These are phyloP conservation scores for Fusarium subtropicale DNA, from an alignment of 2,329 filamentous ascomycete species.

Conservation along the genomic window DNA sequence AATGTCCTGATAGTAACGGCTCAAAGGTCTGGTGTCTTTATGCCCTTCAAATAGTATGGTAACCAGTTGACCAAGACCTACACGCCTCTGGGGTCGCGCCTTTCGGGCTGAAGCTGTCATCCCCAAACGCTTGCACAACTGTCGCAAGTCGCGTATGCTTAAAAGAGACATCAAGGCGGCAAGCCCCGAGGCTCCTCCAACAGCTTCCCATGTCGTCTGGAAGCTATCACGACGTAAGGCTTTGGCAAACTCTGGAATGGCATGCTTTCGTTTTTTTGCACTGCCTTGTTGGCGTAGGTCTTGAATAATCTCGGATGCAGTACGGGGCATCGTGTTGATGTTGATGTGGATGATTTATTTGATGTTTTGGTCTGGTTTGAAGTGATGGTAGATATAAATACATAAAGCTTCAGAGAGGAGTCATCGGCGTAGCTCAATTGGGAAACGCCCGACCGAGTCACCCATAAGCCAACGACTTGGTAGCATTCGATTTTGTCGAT, in stretches of 20 bases:
- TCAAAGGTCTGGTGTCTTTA: slow-evolving; percentile 39
- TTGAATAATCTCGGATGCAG: slow-evolving; percentile 10
- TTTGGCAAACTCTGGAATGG: slow-evolving; percentile 39
- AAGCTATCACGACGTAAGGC: slow-evolving; percentile 41
- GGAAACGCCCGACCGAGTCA: not conserved
- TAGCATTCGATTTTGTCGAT: too few relatives aligned
- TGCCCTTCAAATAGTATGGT: slow-evolving; percentile 22
- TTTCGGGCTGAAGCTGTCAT: slow-evolving; percentile 37
- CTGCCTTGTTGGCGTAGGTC: slow-evolving; percentile 33
- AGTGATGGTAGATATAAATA: not conserved
- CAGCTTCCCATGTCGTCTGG: slow-evolving; percentile 38
- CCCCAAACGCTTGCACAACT: slow-evolving; percentile 38
- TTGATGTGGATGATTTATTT: not conserved
- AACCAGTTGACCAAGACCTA: slow-evolving; percentile 39
- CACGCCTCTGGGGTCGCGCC: slow-evolving; percentile 38
- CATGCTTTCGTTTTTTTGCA: slow-evolving; percentile 26
- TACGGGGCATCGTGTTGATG: not conserved
- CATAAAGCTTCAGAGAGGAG: not conserved
- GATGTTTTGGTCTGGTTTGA: not conserved
- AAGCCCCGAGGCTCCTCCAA: slow-evolving; percentile 40
- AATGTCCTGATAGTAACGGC: slow-evolving; percentile 41
- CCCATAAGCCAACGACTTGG: too few relatives aligned
- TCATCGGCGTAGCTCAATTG: slow-evolving; percentile 12
- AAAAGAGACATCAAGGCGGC: slow-evolving; percentile 43
- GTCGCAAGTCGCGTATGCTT: slow-evolving; percentile 40